Evolutionary conservation across 2,329 filamentous ascomycete genomes (phyloP).

Genomic region (Fusarium praegraminearum): DNA sequence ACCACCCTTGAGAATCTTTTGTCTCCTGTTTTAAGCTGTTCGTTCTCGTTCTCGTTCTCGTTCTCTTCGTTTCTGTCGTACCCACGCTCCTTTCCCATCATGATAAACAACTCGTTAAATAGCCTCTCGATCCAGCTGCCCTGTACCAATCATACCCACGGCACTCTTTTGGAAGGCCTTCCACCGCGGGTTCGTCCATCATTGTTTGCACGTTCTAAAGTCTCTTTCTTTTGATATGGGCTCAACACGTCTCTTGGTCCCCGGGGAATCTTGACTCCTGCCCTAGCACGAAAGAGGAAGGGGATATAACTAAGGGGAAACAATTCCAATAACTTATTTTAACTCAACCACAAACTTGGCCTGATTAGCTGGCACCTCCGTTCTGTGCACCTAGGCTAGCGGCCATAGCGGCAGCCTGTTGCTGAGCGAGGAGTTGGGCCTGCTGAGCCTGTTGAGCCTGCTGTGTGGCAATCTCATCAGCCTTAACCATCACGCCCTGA

Average conservation of each 20-base stretch:
- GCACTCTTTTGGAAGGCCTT: slow-evolving; percentile 44
- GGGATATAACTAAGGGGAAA: slow-evolving; percentile 48
- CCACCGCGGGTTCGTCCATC: slow-evolving; percentile 44
- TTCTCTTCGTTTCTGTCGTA: slow-evolving; percentile 4
- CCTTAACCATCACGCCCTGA: slow-evolving; percentile 79
- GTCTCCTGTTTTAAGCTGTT: slow-evolving; percentile 13
- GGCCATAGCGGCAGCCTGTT: slow-evolving; percentile 44
- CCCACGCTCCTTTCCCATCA: slow-evolving; percentile 2
- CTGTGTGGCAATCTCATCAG: slow-evolving; percentile 57
- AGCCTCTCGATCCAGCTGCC: slow-evolving; percentile 20
- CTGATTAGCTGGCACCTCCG: slow-evolving; percentile 45
- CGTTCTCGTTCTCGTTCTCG: slow-evolving; percentile 6
- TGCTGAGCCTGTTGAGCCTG: slow-evolving; percentile 47
- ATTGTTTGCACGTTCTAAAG: slow-evolving; percentile 49
- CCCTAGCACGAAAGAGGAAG: slow-evolving; percentile 45
- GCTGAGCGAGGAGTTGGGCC: slow-evolving; percentile 47
- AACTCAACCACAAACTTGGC: slow-evolving; percentile 17
- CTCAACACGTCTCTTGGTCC: slow-evolving; percentile 45
- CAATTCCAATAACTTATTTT: slow-evolving; percentile 44
- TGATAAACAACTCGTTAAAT: slow-evolving; percentile 9
- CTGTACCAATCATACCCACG: slow-evolving; percentile 43
- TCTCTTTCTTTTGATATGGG: slow-evolving; percentile 48
- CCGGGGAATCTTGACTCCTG: slow-evolving; percentile 48
- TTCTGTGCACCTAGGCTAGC: slow-evolving; percentile 40
- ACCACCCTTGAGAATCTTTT: slow-evolving; percentile 17